Evolutionary conservation across 23 red algal species (phyloP).

Genomic region (Agarophyton chilense): DNA sequence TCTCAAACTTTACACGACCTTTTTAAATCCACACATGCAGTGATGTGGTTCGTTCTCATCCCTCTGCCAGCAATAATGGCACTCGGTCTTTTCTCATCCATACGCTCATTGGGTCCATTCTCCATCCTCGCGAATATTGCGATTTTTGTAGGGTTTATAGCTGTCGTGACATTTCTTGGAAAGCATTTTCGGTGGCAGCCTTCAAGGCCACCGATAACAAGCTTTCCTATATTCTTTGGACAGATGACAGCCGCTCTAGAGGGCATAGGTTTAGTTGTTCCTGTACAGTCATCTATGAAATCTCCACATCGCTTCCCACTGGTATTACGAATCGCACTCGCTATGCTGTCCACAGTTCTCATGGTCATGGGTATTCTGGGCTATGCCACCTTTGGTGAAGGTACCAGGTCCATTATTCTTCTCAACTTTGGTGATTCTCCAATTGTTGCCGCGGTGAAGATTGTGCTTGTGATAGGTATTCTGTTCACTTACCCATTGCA

Average conservation of each 20-base stretch:
- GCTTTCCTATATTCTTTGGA: slow-evolving; percentile 92
- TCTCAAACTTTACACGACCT: slow-evolving; percentile 92
- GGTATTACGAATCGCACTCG: slow-evolving; percentile 77
- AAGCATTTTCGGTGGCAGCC: slow-evolving; percentile 86
- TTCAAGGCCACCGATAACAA: slow-evolving; percentile 47
- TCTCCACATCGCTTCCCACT: slow-evolving; percentile 56
- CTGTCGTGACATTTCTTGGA: slow-evolving; percentile 83
- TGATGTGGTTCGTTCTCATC: slow-evolving; percentile 76
- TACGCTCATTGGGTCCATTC: slow-evolving; percentile 86
- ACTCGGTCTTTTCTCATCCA: slow-evolving; percentile 77
- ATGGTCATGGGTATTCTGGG: slow-evolving; percentile 86
- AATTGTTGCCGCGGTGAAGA: slow-evolving; percentile 77
- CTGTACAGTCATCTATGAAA: slow-evolving; percentile 87
- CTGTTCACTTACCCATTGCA: slow-evolving; percentile 98
- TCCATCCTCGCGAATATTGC: slow-evolving; percentile 81
- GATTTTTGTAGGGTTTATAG: slow-evolving; percentile 73
- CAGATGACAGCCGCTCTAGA: slow-evolving; percentile 94
- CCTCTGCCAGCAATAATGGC: slow-evolving; percentile 73
- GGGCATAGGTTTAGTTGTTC: slow-evolving; percentile 97
- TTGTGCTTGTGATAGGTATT: slow-evolving; percentile 83
- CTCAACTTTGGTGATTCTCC: slow-evolving; percentile 86
- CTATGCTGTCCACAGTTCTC: slow-evolving; percentile 61
- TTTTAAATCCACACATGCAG: slow-evolving; percentile 42
- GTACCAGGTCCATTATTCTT: slow-evolving; percentile 86
- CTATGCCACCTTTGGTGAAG: slow-evolving; percentile 91